Evolutionary conservation across 352 stramenopile genomes (phyloP).

Genomic region (Phytophthora europaea): DNA sequence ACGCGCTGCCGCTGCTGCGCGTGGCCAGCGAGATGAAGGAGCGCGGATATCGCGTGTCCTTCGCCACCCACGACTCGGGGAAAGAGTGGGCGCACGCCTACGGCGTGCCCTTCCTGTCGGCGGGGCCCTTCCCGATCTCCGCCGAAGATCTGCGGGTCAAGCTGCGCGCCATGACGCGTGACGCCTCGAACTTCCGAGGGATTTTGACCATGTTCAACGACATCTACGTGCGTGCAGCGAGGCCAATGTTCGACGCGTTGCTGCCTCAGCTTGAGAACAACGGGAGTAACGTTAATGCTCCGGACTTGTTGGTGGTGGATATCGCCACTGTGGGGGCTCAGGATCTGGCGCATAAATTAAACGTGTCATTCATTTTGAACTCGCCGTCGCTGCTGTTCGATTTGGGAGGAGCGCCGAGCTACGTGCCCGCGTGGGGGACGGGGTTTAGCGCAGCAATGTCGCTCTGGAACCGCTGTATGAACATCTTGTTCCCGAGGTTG

Average conservation of each 20-base stretch:
- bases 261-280: slow-evolving; percentile 52
- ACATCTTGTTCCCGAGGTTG: slow-evolving; percentile 89
- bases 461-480: slow-evolving; percentile 91
- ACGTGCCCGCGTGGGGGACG: slow-evolving; percentile 88
- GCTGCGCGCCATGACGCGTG: slow-evolving; percentile 81
- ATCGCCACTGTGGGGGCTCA: slow-evolving; percentile 86
- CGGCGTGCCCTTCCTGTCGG: slow-evolving; percentile 74
- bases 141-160: slow-evolving; percentile 76
- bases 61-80: slow-evolving; percentile 87
- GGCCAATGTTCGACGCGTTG: slow-evolving; percentile 84
- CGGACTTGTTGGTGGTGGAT: slow-evolving; percentile 84
- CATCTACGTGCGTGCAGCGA: slow-evolving; percentile 82
- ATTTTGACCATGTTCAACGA: slow-evolving; percentile 93
- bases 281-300: slow-evolving; percentile 28
- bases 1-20: slow-evolving; percentile 81
- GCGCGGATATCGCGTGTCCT: slow-evolving; percentile 80
- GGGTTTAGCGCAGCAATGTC: slow-evolving; percentile 87
- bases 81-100: slow-evolving; percentile 74
- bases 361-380: slow-evolving; percentile 84
- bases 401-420: slow-evolving; percentile 72
- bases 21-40: slow-evolving; percentile 79
- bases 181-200: slow-evolving; percentile 86
- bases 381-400: slow-evolving; percentile 90
- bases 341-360: slow-evolving; percentile 81
- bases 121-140: slow-evolving; percentile 79